phyloP scores from a whole-genome alignment of 352 stramenopile genomes.

The Phytophthora melonis region DNA sequence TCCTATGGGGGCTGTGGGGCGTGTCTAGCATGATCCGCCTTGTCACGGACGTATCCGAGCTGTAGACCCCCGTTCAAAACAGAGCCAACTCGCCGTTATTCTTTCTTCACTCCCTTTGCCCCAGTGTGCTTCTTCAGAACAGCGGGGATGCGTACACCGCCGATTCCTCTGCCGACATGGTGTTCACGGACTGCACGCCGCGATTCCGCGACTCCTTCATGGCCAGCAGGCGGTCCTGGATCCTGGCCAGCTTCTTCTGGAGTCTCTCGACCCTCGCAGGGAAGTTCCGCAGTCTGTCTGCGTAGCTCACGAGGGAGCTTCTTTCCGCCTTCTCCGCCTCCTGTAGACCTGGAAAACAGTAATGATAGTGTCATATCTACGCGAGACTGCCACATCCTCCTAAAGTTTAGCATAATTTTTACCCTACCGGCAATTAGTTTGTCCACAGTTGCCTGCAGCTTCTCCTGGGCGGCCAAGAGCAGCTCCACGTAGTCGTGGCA shows the following conservation, averaged over 20 bases:
- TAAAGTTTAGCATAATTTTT: background rate
- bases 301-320: conserved; percentile 73
- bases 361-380: background rate
- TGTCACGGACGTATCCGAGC: background rate
- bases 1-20: background rate
- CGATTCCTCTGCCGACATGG: conserved; percentile 33
- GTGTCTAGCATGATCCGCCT: background rate
- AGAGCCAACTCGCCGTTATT: background rate
- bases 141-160: conserved; percentile 50
- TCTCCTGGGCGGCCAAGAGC: conserved; percentile 72
- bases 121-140: conserved; percentile 44
- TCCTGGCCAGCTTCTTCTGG: conserved; percentile 75
- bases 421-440: conserved; percentile 61
- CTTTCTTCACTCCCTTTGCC: background rate
- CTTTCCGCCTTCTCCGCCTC: conserved; percentile 68
- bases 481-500: conserved; percentile 82
- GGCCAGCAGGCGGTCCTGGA: conserved; percentile 67
- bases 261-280: conserved; percentile 68
- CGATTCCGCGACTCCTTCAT: conserved; percentile 66
- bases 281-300: conserved; percentile 77
- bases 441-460: conserved; percentile 77
- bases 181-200: conserved; percentile 36
- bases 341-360: conserved; percentile 48
- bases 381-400: background rate
- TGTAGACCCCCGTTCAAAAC: background rate